Evolutionary conservation across 2,329 filamentous ascomycete species (phyloP).

Genomic region (Hirsutella rhossiliensis): DNA sequence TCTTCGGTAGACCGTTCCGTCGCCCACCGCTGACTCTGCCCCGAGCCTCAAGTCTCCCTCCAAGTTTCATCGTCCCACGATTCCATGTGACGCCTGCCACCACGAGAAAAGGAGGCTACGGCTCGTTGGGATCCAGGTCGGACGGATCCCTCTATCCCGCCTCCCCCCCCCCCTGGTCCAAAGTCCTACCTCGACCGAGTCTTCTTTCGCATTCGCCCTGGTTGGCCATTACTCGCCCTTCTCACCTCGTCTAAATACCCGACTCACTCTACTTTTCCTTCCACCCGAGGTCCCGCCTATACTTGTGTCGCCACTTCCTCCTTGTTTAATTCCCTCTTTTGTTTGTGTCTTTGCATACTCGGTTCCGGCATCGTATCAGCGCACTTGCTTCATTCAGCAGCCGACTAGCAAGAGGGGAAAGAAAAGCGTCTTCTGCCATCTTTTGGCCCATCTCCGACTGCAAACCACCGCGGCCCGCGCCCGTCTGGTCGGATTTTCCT

Average conservation of each 20-base stretch:
- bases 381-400: too few species aligned
- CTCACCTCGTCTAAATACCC: not conserved
- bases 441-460: too few species aligned
- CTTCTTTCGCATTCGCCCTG: not conserved
- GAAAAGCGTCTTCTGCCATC: too few species aligned
- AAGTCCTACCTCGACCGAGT: not conserved
- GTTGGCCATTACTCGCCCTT: not conserved
- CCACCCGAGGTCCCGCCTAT: not conserved
- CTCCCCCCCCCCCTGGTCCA: not conserved
- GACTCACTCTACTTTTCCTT: not conserved
- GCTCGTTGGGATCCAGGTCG: slow-evolving; percentile 1
- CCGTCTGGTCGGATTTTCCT: not conserved
- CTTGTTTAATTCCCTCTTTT: not conserved
- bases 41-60: not conserved
- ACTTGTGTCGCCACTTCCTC: not conserved
- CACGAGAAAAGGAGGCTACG: not conserved
- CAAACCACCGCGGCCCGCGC: too few species aligned
- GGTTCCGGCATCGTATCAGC: too few species aligned
- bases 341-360: not conserved
- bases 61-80: not conserved
- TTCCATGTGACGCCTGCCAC: not conserved
- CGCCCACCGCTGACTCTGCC: not conserved
- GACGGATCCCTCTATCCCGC: not conserved
- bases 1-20: not conserved
- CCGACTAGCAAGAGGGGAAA: not conserved